Conservation (phyloP, 2,329 filamentous ascomycete species). For the Parafenestella ontariensis region DNA sequence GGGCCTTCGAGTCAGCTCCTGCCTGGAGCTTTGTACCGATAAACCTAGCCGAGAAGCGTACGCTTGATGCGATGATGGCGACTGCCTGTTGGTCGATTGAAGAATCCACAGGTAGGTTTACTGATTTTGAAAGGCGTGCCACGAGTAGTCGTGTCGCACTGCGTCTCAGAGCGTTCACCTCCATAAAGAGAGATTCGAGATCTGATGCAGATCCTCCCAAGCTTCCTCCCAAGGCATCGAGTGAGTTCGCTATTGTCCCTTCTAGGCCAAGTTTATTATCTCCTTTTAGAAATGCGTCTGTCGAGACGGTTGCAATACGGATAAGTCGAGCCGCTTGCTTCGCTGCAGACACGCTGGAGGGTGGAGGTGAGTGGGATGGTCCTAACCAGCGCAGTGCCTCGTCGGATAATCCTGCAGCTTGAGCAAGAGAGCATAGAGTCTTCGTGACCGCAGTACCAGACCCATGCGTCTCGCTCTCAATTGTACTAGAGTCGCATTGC, state of each 20-base stretch:
- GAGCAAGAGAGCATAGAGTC: slow-evolving; percentile 43
- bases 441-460: slow-evolving; percentile 16
- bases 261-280: slow-evolving; percentile 21
- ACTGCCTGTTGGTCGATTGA: slow-evolving; percentile 24
- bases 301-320: slow-evolving; percentile 39
- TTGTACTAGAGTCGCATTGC: neutral
- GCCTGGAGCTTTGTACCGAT: slow-evolving; percentile 27
- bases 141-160: slow-evolving; percentile 36
- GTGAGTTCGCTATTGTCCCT: slow-evolving; percentile 26
- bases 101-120: neutral
- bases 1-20: slow-evolving; percentile 23
- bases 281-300: slow-evolving; percentile 37
- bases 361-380: slow-evolving; percentile 13
- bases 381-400: slow-evolving; percentile 45
- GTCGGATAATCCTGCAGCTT: slow-evolving; percentile 40
- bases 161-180: slow-evolving; percentile 44
- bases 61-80: slow-evolving; percentile 35
- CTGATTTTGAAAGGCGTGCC: slow-evolving; percentile 12
- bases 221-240: slow-evolving; percentile 36
- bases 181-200: slow-evolving; percentile 45
- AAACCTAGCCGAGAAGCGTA: slow-evolving; percentile 45
- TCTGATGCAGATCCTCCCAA: slow-evolving; percentile 42
- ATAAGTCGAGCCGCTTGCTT: slow-evolving; percentile 33
- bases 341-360: slow-evolving; percentile 26
- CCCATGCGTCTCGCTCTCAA: neutral